phyloP scores from a whole-genome alignment of 2,329 filamentous ascomycete genomes.

The Beauveria pseudobassiana region DNA sequence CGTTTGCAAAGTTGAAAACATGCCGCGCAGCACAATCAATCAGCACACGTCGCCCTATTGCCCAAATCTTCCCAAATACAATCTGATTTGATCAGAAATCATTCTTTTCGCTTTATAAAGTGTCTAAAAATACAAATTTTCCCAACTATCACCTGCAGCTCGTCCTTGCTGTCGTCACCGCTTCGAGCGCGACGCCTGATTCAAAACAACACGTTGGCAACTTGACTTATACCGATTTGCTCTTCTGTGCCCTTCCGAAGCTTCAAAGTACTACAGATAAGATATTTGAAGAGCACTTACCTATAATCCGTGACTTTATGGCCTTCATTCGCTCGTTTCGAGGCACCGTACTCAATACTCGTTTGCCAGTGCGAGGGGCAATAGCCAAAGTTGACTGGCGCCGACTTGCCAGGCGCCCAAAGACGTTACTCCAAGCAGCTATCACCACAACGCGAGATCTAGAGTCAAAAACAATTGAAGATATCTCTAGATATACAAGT shows the following conservation, averaged over 20 bases:
- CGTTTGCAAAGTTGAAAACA: conserved; percentile 7
- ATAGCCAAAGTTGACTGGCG: not conserved
- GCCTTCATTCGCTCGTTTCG: not conserved
- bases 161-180: not conserved
- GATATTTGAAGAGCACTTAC: not conserved
- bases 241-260: too few relatives aligned
- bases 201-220: not conserved
- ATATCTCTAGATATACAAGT: not conserved
- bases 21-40: not conserved
- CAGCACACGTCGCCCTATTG: not conserved
- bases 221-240: conserved; percentile 10
- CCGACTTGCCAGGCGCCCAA: not conserved
- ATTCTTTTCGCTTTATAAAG: not conserved
- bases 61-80: not conserved
- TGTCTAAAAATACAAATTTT: not conserved
- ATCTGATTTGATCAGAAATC: not conserved
- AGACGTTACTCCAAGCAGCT: not conserved
- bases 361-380: conserved; percentile 4
- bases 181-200: not conserved
- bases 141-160: not conserved
- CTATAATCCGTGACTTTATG: not conserved
- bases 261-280: not conserved
- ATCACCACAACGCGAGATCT: not conserved
- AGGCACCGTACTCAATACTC: not conserved
- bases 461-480: not conserved